phyloP scores from a whole-genome alignment of 2,329 filamentous ascomycete genomes.

The Penicillium sp. region DNA sequence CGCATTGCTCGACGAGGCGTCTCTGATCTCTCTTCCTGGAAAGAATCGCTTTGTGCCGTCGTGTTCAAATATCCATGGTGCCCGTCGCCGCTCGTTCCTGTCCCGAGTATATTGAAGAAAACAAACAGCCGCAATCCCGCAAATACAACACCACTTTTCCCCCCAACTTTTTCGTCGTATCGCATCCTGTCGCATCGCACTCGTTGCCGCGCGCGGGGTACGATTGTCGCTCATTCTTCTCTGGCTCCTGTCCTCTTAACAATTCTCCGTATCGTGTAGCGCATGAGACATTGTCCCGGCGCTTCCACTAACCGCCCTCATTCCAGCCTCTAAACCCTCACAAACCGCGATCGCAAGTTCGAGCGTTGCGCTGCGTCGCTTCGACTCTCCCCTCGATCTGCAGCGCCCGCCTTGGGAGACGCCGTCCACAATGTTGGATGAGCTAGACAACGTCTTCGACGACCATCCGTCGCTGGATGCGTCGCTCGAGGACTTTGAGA shows the following conservation, averaged over 20 bases:
- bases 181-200: constrained; percentile 20
- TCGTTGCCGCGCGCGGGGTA: constrained; percentile 23
- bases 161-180: constrained; percentile 15
- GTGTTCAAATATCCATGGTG: too few relatives aligned
- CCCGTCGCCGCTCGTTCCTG: too few relatives aligned
- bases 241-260: constrained; percentile 4
- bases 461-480: constrained; percentile 60
- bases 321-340: constrained; percentile 7
- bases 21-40: constrained; percentile 9
- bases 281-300: constrained; percentile 14
- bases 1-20: constrained; percentile 21
- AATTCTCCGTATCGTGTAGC: constrained; percentile 10
- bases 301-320: constrained; percentile 18
- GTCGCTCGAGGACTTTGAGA: constrained; percentile 62
- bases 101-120: too few relatives aligned
- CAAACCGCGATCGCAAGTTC: constrained; percentile 10
- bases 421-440: constrained; percentile 45
- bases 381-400: constrained; percentile 22
- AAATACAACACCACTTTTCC: constrained; percentile 6
- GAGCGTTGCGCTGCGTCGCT: constrained; percentile 19
- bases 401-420: constrained; percentile 27
- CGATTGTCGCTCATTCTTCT: constrained; percentile 22
- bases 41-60: constrained; percentile 3
- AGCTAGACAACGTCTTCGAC: constrained; percentile 52
- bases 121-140: background rate